These are phyloP conservation scores for Zymoseptoria ardabiliae DNA, from an alignment of 2,329 filamentous ascomycete species.

Conservation along the genomic window DNA sequence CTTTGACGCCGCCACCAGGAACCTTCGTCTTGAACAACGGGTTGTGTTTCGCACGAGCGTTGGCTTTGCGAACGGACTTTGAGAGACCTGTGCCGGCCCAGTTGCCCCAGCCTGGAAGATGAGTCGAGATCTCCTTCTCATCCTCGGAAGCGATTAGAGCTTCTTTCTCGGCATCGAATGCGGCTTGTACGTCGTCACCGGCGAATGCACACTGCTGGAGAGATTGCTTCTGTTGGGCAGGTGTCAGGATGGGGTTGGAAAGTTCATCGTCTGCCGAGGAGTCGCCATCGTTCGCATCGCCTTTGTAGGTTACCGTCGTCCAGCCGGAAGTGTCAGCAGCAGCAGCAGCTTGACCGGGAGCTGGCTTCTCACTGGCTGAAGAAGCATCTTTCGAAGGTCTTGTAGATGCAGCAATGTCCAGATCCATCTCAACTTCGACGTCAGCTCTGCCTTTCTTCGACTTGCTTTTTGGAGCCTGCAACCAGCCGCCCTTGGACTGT, in stretches of 20 bases:
- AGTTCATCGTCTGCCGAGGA: constrained; percentile 20
- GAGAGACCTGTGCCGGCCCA: constrained; percentile 83
- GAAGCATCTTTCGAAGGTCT: neutral
- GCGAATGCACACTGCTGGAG: constrained; percentile 77
- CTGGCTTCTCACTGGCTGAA: neutral
- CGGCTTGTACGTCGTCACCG: constrained; percentile 71
- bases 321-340: constrained; percentile 36
- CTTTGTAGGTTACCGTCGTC: constrained; percentile 36
- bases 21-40: constrained; percentile 54
- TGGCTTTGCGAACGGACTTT: constrained; percentile 58
- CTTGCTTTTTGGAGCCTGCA: constrained; percentile 17
- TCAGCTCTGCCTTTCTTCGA: constrained; percentile 15
- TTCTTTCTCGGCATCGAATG: constrained; percentile 76
- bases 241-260: constrained; percentile 21
- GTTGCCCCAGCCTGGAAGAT: constrained; percentile 88
- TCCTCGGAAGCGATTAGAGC: constrained; percentile 66
- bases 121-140: constrained; percentile 72
- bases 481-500: constrained; percentile 14
- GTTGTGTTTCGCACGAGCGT: constrained; percentile 42
- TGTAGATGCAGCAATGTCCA: neutral
- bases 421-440: constrained; percentile 12
- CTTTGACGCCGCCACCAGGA: constrained; percentile 59
- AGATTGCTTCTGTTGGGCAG: constrained; percentile 50
- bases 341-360: neutral
- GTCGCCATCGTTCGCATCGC: constrained; percentile 21